Evolutionary conservation across 306 rosid genomes (phyloP), one percentile per base, ranked within the genome.

Genomic region (Vigna trinervia): DNA sequence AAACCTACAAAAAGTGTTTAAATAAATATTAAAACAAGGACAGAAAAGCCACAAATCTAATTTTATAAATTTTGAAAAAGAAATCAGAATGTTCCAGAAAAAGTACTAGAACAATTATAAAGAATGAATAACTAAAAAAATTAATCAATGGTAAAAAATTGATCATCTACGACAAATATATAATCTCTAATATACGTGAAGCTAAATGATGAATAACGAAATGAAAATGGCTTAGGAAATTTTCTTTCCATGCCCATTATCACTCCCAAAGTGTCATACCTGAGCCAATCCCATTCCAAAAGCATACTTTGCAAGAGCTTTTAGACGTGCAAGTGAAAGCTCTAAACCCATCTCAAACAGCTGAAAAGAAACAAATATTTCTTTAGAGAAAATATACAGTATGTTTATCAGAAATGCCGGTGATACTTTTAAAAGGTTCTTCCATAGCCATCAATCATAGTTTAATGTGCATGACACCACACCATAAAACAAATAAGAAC

Each of bases 261-360:
- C 61, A 72, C 22, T 74, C 66, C 56, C 68, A 69, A 69, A 81
- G 79, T 17, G 66, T 20, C 79, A 73, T 91, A 95, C 99, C 99
- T 95, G 99, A 74, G 97, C 83, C 82, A 95, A 86, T 74, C 99
- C 99, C 97, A 95, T 83, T 79, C 92, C 99, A 32, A 95, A 95
- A 68, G 99, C 97, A 88, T 81, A 95, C 85, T 88, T 92, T 59
- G 99, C 99, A 73, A 95, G 99, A 73, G 99, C 99, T 86, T 95
- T 95, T 68, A 95, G 85, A 76, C 99, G 99, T 60, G 97, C 97
- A 74, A 95, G 86, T 63, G 99, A 95, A 80, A 95, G 99, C 89
- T 95, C 99, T 76, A 95, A 87, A 78, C 99, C 99, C 99, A 95
- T 95, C 92, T 95, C 99, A 78, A 95, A 95, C 71, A 95, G 89